Conservation (phyloP, 768 basidiomycete genomes). For the Kwoniella sp. region DNA sequence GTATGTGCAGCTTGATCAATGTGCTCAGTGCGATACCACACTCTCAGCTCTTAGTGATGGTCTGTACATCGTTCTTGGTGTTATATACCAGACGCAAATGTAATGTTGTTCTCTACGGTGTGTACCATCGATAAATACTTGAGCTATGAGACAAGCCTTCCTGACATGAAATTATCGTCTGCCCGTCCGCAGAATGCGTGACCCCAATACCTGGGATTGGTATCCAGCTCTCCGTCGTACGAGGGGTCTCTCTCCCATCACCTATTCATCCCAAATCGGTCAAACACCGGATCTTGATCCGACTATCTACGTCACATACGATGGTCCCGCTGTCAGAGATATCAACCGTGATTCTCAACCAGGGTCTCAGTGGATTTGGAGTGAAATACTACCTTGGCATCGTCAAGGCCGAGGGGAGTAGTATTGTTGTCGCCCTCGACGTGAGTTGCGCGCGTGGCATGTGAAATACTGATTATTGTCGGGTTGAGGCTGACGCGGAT, state of each 20-base stretch:
- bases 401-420: slow-evolving; percentile 23
- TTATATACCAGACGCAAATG: slow-evolving; percentile 17
- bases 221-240: slow-evolving; percentile 38
- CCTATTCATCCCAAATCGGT: background rate
- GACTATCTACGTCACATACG: slow-evolving; percentile 24
- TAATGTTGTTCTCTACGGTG: slow-evolving; percentile 30
- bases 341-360: slow-evolving; percentile 43
- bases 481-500: background rate
- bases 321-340: slow-evolving; percentile 45
- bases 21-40: too few species aligned
- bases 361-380: slow-evolving; percentile 44
- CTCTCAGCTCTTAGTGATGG: too few species aligned
- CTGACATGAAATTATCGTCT: too few species aligned
- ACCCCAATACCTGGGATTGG: slow-evolving; percentile 38
- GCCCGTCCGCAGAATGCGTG: slow-evolving; percentile 49
- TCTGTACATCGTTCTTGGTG: background rate
- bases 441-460: slow-evolving; percentile 25
- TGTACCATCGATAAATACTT: background rate
- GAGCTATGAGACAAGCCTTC: too few species aligned
- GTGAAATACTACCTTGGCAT: slow-evolving; percentile 44
- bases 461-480: background rate
- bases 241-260: slow-evolving; percentile 37
- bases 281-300: slow-evolving; percentile 1
- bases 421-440: slow-evolving; percentile 32
- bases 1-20: background rate